Base-by-base conservation (phyloP, 768 basidiomycete species). In the Lentinula aciculospora region DNA sequence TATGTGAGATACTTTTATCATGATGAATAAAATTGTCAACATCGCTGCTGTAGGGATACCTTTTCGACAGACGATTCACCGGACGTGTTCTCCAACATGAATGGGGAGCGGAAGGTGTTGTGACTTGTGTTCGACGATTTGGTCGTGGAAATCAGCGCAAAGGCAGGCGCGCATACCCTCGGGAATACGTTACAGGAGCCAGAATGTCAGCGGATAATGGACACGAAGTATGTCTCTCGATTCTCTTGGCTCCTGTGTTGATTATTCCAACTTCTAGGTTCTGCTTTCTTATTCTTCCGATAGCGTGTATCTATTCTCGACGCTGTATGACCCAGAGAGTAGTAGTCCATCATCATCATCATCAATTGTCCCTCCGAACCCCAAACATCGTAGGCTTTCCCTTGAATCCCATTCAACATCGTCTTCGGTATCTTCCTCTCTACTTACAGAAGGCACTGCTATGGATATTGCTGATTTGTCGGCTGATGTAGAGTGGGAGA, bases 41-140 rank as follows among this genome's bases (percentile, higher is more conserved):
- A 25, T 15, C 7, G 1, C 7, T 40, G 32, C 47, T 28, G 31
- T 67, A 91, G 87, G 90, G 85, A 1, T 90, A 84, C 68, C 78
- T 96, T 2, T 94, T 89, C 65, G 93, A 96, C 68, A 80, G 93
- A 55, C 79, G 93, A 48, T 86, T 91, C 63, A 71, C 81, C 15
- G 83, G 84, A 6, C 81, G 85, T 10, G 72, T 76, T 31, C 71
- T 91, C 42, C 69, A 74, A 57, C 81, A 80, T 48, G 84, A 90
- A 64, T 92, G 90, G 89, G 91, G 91, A 23, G 64, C 73, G 3
- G 74, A 75, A 23, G 80, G 80, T 45, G 66, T 85, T 47, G 89
- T 89, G 2, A 87, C 86, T 10, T 94, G 93, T 66, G 89, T 94
- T 19, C 80, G 92, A 56, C 82, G 85, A 29, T 91, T 94, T 67